Percentiles rank a stretch among this genome's conserved stretches.
Conservation (phyloP, 169 alveolate genomes). For the Eimeria maxima region DNA sequence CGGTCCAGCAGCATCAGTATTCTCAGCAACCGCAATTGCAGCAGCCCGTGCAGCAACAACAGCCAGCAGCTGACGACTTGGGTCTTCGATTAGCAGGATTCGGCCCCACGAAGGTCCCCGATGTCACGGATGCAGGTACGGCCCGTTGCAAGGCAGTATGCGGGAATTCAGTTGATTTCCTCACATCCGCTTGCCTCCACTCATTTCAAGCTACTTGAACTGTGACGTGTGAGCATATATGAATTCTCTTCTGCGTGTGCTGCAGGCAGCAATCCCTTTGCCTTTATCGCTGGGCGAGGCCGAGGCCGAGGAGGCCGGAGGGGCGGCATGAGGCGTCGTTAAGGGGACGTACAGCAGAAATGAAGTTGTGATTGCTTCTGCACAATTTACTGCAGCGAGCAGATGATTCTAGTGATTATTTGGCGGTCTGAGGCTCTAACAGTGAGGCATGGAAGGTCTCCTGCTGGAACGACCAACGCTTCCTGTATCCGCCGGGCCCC, state of each 20-base stretch:
- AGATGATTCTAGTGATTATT: neutral
- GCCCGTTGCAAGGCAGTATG: neutral
- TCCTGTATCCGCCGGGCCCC: neutral
- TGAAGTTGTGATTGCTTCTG: neutral
- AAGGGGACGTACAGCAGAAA: neutral
- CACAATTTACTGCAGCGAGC: neutral
- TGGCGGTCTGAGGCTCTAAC: neutral
- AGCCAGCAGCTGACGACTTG: conserved; percentile 19
- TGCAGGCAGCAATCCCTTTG: conserved; percentile 68
- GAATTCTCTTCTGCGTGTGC: neutral
- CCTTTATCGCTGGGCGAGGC: conserved; percentile 61
- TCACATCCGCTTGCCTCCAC: neutral
- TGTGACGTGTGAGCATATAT: neutral
- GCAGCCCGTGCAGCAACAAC: conserved; percentile 41
- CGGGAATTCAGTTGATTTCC: neutral
- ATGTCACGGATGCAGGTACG: conserved; percentile 44
- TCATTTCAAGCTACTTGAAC: neutral
- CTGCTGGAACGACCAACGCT: neutral
- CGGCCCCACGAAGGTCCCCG: conserved; percentile 58
- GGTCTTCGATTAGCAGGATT: conserved; percentile 59
- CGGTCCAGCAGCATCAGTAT: neutral
- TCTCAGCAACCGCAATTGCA: conserved; percentile 19
- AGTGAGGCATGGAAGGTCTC: neutral
- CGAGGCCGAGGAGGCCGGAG: conserved; percentile 75
- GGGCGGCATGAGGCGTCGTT: conserved; percentile 68